phyloP scores from a whole-genome alignment of 1,284 basidiomycete species.

The Hypsizygus ulmarius region DNA sequence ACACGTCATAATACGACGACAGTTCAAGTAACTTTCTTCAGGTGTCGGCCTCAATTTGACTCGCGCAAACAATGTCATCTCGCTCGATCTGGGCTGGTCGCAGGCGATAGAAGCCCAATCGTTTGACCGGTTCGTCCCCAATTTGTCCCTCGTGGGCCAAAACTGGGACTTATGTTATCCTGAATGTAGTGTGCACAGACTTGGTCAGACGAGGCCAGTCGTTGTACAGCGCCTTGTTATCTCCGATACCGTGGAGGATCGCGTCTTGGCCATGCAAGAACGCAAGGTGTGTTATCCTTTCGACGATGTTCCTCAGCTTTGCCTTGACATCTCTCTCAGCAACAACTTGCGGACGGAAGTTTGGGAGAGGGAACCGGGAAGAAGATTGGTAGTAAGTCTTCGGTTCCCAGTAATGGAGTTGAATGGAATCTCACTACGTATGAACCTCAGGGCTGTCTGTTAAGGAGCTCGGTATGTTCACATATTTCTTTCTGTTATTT shows the following conservation, averaged over 20 bases:
- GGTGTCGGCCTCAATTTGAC: conserved; percentile 58
- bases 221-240: conserved; percentile 60
- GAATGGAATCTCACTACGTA: conserved; percentile 1
- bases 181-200: conserved; percentile 39
- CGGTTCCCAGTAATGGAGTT: conserved; percentile 13
- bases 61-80: conserved; percentile 61
- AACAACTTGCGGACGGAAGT: conserved; percentile 55
- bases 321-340: conserved; percentile 24
- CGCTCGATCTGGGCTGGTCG: conserved; percentile 61
- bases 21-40: conserved; percentile 12
- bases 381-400: conserved; percentile 52
- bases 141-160: conserved; percentile 17
- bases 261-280: conserved; percentile 56
- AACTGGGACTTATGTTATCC: conserved; percentile 22
- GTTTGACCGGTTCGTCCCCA: conserved; percentile 39
- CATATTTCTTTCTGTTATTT: conserved; percentile 1
- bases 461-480: conserved; percentile 41
- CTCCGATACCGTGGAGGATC: conserved; percentile 55
- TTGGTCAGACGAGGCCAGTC: conserved; percentile 55
- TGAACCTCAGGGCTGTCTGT: conserved; percentile 40
- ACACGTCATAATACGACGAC: neutral
- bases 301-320: neutral
- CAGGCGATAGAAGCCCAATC: conserved; percentile 56
- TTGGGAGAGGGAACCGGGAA: conserved; percentile 57
- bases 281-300: conserved; percentile 41